Base-by-base conservation (phyloP, 345 rosid genomes). In the Salix exigua region DNA sequence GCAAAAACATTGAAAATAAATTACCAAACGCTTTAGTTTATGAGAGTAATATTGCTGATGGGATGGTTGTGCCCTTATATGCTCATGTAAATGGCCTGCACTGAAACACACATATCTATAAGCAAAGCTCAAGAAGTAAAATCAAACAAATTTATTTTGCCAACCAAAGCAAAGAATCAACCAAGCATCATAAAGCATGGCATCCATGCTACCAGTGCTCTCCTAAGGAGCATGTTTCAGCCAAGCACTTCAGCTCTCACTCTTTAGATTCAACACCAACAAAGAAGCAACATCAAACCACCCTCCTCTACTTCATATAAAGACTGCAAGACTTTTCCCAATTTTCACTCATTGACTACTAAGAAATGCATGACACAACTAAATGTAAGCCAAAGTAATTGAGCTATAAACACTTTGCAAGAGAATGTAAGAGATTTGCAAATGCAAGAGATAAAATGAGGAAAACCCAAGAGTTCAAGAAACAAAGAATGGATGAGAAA, bases 51-150 rank as follows among this genome's bases (percentile, higher is more conserved):
- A 91, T 64, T 72, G 85, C 66, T 74, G 81, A 80, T 91, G 96
- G 30, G 86, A 84, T 38, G 82, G 81, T 71, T 87, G 73, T 33
- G 58, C 71, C 75, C 46, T 69, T 61, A 89, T 82, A 78, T 91
- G 96, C 75, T 91, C 88, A 70, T 91, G 83, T 86, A 91, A 82
- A 84, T 91, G 96, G 65, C 93, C 96, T 83, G 89, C 86, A 81
- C 93, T 91, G 93, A 69, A 72, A 75, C 61, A 51, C 73, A 17
- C 25, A 35, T 38, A 73, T 44, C 66, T 26, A 73, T 68, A 31
- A 73, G 65, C 44, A 77, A 48, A 73, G 75, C 51, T 67, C 38
- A 74, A 38, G 66, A 75, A 30, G 12, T 77, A 67, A 50, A 67
- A 7, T 35, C 53, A 26, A 16, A 35, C 23, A 40, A 48, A 70